These are phyloP conservation scores for Rosa chinensis DNA, from an alignment of 306 rosid species.

Conservation along the genomic window DNA sequence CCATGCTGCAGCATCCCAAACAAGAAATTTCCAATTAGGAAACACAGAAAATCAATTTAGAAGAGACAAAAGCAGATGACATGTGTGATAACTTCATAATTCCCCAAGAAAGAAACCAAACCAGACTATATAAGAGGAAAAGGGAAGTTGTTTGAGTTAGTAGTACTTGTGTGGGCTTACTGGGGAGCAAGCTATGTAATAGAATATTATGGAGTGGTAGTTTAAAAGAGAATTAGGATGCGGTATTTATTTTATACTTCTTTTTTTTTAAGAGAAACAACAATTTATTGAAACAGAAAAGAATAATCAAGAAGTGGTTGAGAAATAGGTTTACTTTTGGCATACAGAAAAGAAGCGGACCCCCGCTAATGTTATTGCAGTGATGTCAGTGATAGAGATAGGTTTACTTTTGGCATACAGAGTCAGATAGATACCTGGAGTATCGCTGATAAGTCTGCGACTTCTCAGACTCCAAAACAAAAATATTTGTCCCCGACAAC, in stretches of 20 bases:
- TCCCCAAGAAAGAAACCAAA: too few species aligned
- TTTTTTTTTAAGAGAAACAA: neutral
- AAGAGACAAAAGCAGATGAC: too few species aligned
- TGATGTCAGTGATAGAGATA: neutral
- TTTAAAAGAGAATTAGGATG: too few species aligned
- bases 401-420: neutral
- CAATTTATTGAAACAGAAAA: neutral
- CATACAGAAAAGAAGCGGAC: neutral
- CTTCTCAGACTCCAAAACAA: slow-evolving; percentile 69
- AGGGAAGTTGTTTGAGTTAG: neutral
- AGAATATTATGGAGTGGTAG: neutral
- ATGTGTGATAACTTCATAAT: too few species aligned
- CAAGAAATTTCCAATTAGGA: neutral
- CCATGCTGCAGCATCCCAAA: slow-evolving; percentile 62
- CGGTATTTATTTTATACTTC: neutral
- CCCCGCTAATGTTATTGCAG: neutral
- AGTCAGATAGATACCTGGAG: slow-evolving; percentile 49
- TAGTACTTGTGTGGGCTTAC: neutral
- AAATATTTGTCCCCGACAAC: slow-evolving; percentile 74
- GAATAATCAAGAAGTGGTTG: neutral
- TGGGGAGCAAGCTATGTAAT: neutral
- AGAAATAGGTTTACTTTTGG: neutral
- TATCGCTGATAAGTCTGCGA: slow-evolving; percentile 76
- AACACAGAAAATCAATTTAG: too few species aligned
- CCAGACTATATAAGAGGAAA: neutral